Base-by-base conservation (phyloP, 208 protist species). In the Trypanosomatidae sp. region DNA sequence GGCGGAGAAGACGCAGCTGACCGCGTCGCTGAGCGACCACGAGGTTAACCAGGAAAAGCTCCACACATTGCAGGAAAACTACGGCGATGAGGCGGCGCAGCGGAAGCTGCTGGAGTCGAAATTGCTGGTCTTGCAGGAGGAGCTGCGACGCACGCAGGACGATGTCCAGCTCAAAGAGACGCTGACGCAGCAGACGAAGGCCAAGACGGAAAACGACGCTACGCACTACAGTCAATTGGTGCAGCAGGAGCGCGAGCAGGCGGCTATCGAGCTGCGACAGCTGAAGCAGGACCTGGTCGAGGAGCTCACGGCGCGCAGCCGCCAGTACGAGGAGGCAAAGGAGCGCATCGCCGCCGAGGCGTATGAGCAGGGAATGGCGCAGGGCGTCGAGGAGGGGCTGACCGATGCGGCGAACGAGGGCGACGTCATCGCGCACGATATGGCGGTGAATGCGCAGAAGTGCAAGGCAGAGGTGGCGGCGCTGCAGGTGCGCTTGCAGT, bases 121-220 rank as follows among this genome's bases (percentile, higher is more conserved):
- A 58, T 58, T 88, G n/a, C 50, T 69, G 7, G 36, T 70, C 55
- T 69, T 93, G 28, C 62, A 82, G 66, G 84, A 81, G 47, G 81
- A 87, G 25, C 71, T 95, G 39, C 80, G 80, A 5, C 56, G 68
- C 9, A 39, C 82, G 0, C 73, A 76, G 33, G 85, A 90, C 60
- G 86, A 87, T 28, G 44, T 80, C 30, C 73, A 81, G 55, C 36
- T 82, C 19, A 94, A 94, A 65, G 80, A 91, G 62, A 71, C 76
- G 41, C 81, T 84, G 68, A 82, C 87, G 49, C 83, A 90, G 65
- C 81, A 91, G 39, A 76, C 70, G 22, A 66, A 69, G 36, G 74
- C 75, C 58, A 93, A 93, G 76, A 89, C 89, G 66, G 84, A 94
- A 39, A 84, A 66, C 65, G 90, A 94, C 72, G 76, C 74, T 7